These are phyloP conservation scores for Leptographium lundbergii DNA, from an alignment of 2,329 filamentous ascomycete genomes.

Conservation along the genomic window DNA sequence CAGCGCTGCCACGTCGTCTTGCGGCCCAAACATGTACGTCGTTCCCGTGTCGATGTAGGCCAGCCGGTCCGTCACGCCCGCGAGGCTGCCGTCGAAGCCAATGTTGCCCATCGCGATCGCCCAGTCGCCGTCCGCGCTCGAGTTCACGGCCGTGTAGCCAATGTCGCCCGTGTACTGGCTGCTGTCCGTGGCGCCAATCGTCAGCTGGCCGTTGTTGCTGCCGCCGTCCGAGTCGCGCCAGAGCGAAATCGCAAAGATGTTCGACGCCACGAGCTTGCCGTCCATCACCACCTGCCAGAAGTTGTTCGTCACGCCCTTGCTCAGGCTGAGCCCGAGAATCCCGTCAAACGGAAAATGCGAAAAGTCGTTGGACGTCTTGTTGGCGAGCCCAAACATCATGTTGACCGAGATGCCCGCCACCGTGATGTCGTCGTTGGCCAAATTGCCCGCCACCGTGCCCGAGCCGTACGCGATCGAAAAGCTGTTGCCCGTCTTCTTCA, in stretches of 20 bases:
- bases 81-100: constrained; percentile 44
- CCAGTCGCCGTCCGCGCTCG: constrained; percentile 50
- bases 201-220: constrained; percentile 60
- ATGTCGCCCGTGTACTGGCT: constrained; percentile 57
- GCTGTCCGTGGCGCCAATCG: constrained; percentile 58
- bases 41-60: constrained; percentile 80
- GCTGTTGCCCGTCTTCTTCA: constrained; percentile 35
- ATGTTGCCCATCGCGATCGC: constrained; percentile 57
- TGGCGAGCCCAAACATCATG: constrained; percentile 61
- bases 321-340: constrained; percentile 66
- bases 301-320: constrained; percentile 45
- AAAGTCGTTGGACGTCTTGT: constrained; percentile 62
- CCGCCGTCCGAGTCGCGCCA: constrained; percentile 55
- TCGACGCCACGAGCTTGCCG: constrained; percentile 43
- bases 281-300: constrained; percentile 51
- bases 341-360: constrained; percentile 72
- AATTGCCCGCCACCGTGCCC: constrained; percentile 54
- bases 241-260: constrained; percentile 60
- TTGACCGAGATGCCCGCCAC: constrained; percentile 52
- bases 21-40: constrained; percentile 63
- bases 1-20: constrained; percentile 50
- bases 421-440: constrained; percentile 53
- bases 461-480: constrained; percentile 68
- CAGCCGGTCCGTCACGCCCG: constrained; percentile 39
- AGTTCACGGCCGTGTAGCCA: constrained; percentile 45